These are phyloP conservation scores for Colletotrichum destructivum DNA, from an alignment of 2,329 filamentous ascomycete species.

Conservation along the genomic window DNA sequence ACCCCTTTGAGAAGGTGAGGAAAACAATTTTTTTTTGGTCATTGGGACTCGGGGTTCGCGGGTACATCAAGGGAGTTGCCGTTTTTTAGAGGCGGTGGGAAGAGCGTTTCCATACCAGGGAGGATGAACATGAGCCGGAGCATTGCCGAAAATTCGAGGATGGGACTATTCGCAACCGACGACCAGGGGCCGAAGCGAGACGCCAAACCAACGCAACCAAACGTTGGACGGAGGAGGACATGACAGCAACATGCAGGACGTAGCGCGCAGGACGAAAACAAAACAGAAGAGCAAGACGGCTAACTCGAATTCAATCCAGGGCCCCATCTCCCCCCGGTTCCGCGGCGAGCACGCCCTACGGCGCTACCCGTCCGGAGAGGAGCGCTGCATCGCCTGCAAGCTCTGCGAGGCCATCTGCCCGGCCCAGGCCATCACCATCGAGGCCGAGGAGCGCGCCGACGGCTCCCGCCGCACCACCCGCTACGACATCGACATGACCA, in stretches of 20 bases:
- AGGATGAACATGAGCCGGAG: neutral
- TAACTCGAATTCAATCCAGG: conserved; percentile 60
- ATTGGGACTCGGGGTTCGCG: neutral
- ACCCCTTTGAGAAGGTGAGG: conserved; percentile 93
- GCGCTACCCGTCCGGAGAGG: conserved; percentile 96
- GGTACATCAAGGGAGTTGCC: neutral
- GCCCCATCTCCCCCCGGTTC: conserved; percentile 97
- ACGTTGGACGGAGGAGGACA: neutral
- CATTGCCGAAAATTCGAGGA: neutral
- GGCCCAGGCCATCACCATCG: conserved; percentile 98
- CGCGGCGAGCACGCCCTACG: conserved; percentile 97
- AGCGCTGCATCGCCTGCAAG: conserved; percentile 99
- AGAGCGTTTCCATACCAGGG: neutral
- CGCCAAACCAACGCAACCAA: neutral
- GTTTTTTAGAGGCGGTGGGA: neutral
- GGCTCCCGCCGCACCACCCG: conserved; percentile 94
- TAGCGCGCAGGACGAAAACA: too few species aligned
- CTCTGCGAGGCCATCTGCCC: conserved; percentile 99
- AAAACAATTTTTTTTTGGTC: neutral
- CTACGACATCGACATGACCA: conserved; percentile 99
- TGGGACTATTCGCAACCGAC: neutral
- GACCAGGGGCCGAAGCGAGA: neutral
- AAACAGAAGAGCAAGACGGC: neutral
- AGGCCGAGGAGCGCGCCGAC: conserved; percentile 97
- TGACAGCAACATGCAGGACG: neutral